Base-by-base conservation (phyloP, 1,139 yeast species). In the Yamadazyma triangularis region DNA sequence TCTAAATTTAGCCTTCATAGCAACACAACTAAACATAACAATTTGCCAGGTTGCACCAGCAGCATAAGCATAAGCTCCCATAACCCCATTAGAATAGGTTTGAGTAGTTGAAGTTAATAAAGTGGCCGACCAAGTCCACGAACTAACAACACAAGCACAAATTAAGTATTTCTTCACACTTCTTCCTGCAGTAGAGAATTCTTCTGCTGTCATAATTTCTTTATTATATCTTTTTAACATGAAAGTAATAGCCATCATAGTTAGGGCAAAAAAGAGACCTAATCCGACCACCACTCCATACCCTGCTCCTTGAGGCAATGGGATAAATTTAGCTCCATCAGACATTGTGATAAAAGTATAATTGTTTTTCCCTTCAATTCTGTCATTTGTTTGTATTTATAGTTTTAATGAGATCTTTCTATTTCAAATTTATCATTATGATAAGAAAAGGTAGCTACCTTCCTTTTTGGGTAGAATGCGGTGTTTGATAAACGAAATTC, bases 81-180 rank as follows among this genome's bases (percentile, higher is more conserved):
- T 69, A 27, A 87, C 73, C 46, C 95, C 95, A 44, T 83, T 77
- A 35, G 71, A 70, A 56, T 82, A 84, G 13, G 84, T 85, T 53
- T 81, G 86, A 11, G 89, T 58, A 15, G 89, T 76, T 2, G 88
- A 79, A 22, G 84, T 82, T 21, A 85, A 68, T 28, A 86, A 60
- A 2, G 95, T 85, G 2, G 95, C 91, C 27, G 91, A 88, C 95
- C 95, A 87, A 4, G 95, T 87, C 96, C 96, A 88, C 8, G 91
- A 79, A 14, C 88, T 78, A 8, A 86, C 95, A 24, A 87, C 95
- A 6, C 95, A 94, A 7, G 93, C 79, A 8, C 91, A 79, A 40
- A 86, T 82, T 41, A 87, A 64, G 27, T 89, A 91, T 1, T 88
- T 78, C 42, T 81, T 82, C 25, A 87, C 93, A 4, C 84, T 67